A percentile compares a stretch with the other conserved stretches of the same genome.
These are phyloP conservation scores for Lactarius evosmus DNA, from an alignment of 768 basidiomycete species.

Conservation along the genomic window DNA sequence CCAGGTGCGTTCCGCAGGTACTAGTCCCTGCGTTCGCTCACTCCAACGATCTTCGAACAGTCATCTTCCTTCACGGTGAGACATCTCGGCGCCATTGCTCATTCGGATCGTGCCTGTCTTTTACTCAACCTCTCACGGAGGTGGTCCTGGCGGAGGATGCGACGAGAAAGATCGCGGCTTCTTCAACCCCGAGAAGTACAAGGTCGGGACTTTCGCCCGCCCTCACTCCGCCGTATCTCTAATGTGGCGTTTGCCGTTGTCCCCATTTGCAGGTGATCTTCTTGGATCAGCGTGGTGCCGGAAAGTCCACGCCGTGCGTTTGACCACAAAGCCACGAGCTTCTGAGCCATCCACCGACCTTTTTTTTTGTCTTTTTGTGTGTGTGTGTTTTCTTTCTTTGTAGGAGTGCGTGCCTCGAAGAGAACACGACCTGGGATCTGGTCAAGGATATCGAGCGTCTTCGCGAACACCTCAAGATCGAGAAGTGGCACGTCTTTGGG, in stretches of 20 bases:
- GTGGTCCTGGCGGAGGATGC: constrained; percentile 79
- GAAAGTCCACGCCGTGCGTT: constrained; percentile 79
- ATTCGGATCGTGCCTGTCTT: background rate
- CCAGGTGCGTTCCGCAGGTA: constrained; percentile 21
- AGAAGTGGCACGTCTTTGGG: constrained; percentile 94
- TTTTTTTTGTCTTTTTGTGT: constrained; percentile 15
- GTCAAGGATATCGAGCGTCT: constrained; percentile 87
- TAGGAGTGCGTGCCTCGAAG: constrained; percentile 70
- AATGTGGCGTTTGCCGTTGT: constrained; percentile 1
- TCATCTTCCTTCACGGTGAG: constrained; percentile 29
- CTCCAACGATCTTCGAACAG: constrained; percentile 10
- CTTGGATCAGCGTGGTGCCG: constrained; percentile 87
- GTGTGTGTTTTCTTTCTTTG: too few relatives aligned
- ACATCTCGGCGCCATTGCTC: background rate
- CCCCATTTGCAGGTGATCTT: constrained; percentile 66
- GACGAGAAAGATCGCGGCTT: constrained; percentile 66
- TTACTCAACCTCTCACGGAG: constrained; percentile 34
- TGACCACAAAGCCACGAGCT: background rate
- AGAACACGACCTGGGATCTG: constrained; percentile 94
- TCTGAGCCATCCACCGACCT: constrained; percentile 1
- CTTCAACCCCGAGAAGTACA: constrained; percentile 85
- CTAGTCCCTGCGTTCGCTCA: background rate
- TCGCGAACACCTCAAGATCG: constrained; percentile 68
- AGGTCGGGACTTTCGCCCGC: constrained; percentile 40
- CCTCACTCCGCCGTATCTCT: background rate